phyloP scores from a whole-genome alignment of 78 protist species.

The Anaeramoeba flamelloides region DNA sequence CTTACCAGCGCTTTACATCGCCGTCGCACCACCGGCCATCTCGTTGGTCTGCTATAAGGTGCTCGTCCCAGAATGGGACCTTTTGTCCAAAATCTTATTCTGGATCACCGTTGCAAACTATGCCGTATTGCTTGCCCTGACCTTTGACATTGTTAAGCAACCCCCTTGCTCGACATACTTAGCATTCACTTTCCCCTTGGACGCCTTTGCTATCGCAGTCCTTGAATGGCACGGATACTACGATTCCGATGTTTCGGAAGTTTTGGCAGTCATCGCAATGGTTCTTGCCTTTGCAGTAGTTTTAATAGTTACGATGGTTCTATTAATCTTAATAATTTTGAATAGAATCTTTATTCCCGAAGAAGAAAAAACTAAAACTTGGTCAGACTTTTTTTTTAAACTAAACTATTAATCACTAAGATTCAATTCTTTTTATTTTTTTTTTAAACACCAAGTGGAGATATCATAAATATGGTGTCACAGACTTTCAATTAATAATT shows the following conservation, averaged over 20 bases:
- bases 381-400: not conserved
- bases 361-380: not conserved
- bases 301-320: not conserved
- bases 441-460: too few relatives aligned
- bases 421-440: not conserved
- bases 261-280: not conserved
- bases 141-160: not conserved
- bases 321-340: not conserved
- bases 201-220: not conserved
- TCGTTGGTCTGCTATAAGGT: not conserved
- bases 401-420: not conserved
- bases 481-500: too few relatives aligned
- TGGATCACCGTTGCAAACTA: not conserved
- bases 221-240: not conserved
- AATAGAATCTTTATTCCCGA: not conserved
- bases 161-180: not conserved
- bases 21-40: not conserved
- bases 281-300: not conserved
- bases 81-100: not conserved
- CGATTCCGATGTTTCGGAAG: not conserved
- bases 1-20: not conserved
- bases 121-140: not conserved
- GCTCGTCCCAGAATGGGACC: not conserved
- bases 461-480: too few relatives aligned
- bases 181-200: not conserved